Percentiles rank a stretch among this genome's conserved stretches.
phyloP scores from a whole-genome alignment of 441 rosid genomes.

The Cnidoscolus chayamansa region DNA sequence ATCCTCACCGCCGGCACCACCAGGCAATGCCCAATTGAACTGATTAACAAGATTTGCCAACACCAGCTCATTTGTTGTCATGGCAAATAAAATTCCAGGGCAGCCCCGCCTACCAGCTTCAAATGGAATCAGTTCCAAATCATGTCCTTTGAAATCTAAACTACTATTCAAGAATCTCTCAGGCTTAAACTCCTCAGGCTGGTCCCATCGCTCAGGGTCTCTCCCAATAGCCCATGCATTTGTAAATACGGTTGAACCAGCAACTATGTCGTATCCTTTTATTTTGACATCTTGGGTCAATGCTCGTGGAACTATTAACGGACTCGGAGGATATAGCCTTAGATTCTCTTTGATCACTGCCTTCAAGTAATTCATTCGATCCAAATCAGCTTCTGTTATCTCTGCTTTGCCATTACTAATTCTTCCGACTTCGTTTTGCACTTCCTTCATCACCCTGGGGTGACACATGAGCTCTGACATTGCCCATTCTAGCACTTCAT shows the following conservation, averaged over 20 bases:
- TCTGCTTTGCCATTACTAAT: constrained; percentile 12
- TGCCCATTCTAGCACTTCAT: constrained; percentile 42
- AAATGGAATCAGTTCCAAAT: constrained; percentile 34
- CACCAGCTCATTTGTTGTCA: constrained; percentile 22
- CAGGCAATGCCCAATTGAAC: constrained; percentile 36
- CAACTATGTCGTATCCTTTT: constrained; percentile 33
- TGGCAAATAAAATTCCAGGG: constrained; percentile 32
- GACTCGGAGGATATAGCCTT: constrained; percentile 43
- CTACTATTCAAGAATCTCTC: constrained; percentile 43
- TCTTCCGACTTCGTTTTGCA: constrained; percentile 29
- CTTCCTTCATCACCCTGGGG: constrained; percentile 35
- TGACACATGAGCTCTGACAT: constrained; percentile 40
- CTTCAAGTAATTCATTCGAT: constrained; percentile 33
- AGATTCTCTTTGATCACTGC: constrained; percentile 47
- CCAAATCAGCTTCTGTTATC: constrained; percentile 30
- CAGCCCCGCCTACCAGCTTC: constrained; percentile 40
- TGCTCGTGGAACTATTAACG: constrained; percentile 39
- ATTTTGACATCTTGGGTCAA: constrained; percentile 33
- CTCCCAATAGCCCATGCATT: constrained; percentile 48
- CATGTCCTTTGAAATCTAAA: constrained; percentile 36
- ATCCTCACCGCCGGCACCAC: constrained; percentile 25
- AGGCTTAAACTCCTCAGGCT: constrained; percentile 39
- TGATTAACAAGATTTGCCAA: constrained; percentile 31
- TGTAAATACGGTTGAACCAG: constrained; percentile 34
- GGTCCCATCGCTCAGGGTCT: constrained; percentile 36